These are phyloP conservation scores for Tilletia caries DNA, from an alignment of 1,284 basidiomycete genomes.

Conservation along the genomic window DNA sequence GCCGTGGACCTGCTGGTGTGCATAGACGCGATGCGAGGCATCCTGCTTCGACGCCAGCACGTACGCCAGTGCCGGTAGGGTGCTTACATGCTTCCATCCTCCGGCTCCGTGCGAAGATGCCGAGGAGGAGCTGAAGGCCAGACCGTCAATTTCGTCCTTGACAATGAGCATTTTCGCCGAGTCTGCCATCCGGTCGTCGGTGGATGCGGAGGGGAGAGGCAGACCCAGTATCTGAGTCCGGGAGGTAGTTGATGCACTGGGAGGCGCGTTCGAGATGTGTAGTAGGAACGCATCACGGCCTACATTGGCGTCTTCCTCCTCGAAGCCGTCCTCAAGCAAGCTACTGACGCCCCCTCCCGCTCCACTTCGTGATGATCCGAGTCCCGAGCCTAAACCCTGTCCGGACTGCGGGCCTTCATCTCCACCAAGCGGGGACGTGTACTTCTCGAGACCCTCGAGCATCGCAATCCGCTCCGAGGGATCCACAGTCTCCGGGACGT, in stretches of 20 bases:
- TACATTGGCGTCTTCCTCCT: slow-evolving; percentile 72
- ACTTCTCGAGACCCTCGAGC: slow-evolving; percentile 77
- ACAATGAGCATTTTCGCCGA: slow-evolving; percentile 59
- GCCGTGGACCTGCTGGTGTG: background rate
- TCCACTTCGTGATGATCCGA: slow-evolving; percentile 14
- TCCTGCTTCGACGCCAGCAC: slow-evolving; percentile 80
- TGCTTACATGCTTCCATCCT: slow-evolving; percentile 71
- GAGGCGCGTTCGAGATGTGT: slow-evolving; percentile 15
- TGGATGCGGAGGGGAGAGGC: slow-evolving; percentile 20
- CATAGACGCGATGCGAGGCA: slow-evolving; percentile 37
- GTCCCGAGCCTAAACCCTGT: slow-evolving; percentile 47
- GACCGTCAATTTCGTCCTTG: slow-evolving; percentile 79
- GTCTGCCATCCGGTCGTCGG: background rate
- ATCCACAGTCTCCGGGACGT: slow-evolving; percentile 84
- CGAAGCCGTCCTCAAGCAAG: slow-evolving; percentile 74
- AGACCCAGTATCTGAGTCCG: slow-evolving; percentile 43
- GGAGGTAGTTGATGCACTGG: slow-evolving; percentile 49
- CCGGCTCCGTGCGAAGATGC: slow-evolving; percentile 11
- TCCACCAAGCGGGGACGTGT: slow-evolving; percentile 63
- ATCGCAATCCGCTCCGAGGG: slow-evolving; percentile 75
- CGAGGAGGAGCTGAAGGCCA: slow-evolving; percentile 59
- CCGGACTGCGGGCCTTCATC: slow-evolving; percentile 53
- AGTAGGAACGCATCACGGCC: slow-evolving; percentile 63
- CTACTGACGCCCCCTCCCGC: slow-evolving; percentile 58
- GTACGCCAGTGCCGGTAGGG: slow-evolving; percentile 83